A percentile compares a stretch with the other conserved stretches of the same genome.
These are phyloP conservation scores for Eucalyptus brandiana DNA, from an alignment of 345 rosid genomes.

Conservation along the genomic window DNA sequence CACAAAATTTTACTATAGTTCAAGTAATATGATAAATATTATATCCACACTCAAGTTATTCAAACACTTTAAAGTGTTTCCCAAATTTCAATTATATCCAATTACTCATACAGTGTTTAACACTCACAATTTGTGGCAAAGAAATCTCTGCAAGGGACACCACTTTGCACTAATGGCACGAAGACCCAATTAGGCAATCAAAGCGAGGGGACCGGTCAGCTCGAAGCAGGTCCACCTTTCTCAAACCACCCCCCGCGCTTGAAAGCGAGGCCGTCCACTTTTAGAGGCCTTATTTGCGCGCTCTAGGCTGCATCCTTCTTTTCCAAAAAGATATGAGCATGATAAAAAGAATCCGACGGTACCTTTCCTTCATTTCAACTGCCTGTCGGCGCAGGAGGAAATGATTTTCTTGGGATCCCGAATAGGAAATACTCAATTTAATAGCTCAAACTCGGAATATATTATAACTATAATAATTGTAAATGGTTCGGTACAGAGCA, in stretches of 20 bases:
- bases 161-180: background rate
- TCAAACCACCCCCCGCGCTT: background rate
- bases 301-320: background rate
- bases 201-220: background rate
- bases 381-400: background rate
- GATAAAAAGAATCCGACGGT: background rate
- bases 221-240: background rate
- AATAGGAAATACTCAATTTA: background rate
- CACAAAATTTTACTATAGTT: background rate
- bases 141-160: background rate
- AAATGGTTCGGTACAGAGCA: background rate
- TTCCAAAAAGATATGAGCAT: background rate
- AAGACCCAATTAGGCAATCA: background rate
- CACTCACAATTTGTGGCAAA: background rate
- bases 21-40: background rate
- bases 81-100: fast-evolving
- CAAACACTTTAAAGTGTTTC: background rate
- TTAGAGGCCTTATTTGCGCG: background rate
- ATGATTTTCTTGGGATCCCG: background rate
- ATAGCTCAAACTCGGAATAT: background rate
- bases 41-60: background rate
- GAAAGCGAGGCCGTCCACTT: background rate
- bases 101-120: background rate
- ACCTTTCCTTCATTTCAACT: background rate
- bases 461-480: background rate